phyloP scores from a whole-genome alignment of 345 rosid species.

The Populus nigra region DNA sequence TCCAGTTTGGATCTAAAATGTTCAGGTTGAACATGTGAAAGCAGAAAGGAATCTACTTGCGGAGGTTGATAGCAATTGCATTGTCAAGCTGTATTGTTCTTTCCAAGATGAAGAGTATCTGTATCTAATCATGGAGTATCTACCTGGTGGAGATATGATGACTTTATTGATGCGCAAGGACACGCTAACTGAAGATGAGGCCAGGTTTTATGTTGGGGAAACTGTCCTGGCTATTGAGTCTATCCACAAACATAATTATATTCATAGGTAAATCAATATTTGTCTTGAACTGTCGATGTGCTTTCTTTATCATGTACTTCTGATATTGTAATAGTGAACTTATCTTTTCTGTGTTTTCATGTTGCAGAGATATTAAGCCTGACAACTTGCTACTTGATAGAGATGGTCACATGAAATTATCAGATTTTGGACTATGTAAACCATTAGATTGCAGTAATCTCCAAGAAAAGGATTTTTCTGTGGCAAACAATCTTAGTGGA shows the following conservation, averaged over 20 bases:
- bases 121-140: slow-evolving; percentile 68
- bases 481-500: slow-evolving; percentile 35
- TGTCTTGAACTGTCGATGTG: neutral
- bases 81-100: slow-evolving; percentile 63
- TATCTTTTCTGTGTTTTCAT: slow-evolving; percentile 11
- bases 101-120: slow-evolving; percentile 70
- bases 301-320: neutral
- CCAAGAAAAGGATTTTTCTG: slow-evolving; percentile 44
- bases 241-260: slow-evolving; percentile 64
- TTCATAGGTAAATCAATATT: slow-evolving; percentile 47
- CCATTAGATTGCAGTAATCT: slow-evolving; percentile 58
- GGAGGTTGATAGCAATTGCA: slow-evolving; percentile 69
- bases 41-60: slow-evolving; percentile 75
- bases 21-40: slow-evolving; percentile 68
- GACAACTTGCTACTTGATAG: slow-evolving; percentile 63
- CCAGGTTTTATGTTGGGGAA: slow-evolving; percentile 65
- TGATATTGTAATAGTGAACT: neutral
- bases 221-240: slow-evolving; percentile 70
- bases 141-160: slow-evolving; percentile 84
- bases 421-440: slow-evolving; percentile 71
- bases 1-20: slow-evolving; percentile 19
- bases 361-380: slow-evolving; percentile 66
- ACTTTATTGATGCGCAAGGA: slow-evolving; percentile 71
- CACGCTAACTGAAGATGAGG: slow-evolving; percentile 57
- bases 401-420: slow-evolving; percentile 62